Conservation (phyloP, 148 eudicot species). For the Rhododendron ovatum region DNA sequence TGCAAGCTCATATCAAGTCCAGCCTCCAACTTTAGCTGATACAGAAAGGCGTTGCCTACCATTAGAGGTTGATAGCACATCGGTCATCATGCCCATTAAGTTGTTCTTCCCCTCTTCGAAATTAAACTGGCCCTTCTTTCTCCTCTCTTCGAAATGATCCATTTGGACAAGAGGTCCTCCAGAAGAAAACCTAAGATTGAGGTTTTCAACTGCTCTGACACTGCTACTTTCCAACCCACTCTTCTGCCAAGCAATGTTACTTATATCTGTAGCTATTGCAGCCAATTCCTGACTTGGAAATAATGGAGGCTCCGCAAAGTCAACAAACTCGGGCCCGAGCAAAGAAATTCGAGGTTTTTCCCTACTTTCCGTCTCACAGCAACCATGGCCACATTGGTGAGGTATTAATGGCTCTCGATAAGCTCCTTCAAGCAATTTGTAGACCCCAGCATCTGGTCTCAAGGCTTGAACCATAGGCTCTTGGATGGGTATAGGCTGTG, state of each 20-base stretch:
- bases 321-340: constrained; percentile 62
- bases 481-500: constrained; percentile 17
- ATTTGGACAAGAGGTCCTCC: constrained; percentile 15
- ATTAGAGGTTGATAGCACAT: constrained; percentile 7
- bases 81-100: constrained; percentile 16
- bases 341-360: constrained; percentile 23
- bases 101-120: constrained; percentile 26
- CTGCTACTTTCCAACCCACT: constrained; percentile 46
- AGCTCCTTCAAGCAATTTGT: constrained; percentile 40
- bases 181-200: constrained; percentile 11
- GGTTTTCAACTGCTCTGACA: constrained; percentile 17
- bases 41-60: constrained; percentile 12
- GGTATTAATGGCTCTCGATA: constrained; percentile 45
- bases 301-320: constrained; percentile 36
- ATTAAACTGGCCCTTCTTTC: constrained; percentile 11
- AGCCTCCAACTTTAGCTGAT: constrained; percentile 19
- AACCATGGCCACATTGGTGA: constrained; percentile 56
- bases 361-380: constrained; percentile 26
- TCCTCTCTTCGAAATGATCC: constrained; percentile 14
- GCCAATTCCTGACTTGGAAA: constrained; percentile 54
- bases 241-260: constrained; percentile 57
- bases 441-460: constrained; percentile 32
- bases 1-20: not conserved
- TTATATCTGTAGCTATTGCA: constrained; percentile 54
- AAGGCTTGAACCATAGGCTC: constrained; percentile 20